Evolutionary conservation across 306 rosid genomes (phyloP), one percentile per base, ranked within the genome.

Genomic region (Acmispon strigosus): DNA sequence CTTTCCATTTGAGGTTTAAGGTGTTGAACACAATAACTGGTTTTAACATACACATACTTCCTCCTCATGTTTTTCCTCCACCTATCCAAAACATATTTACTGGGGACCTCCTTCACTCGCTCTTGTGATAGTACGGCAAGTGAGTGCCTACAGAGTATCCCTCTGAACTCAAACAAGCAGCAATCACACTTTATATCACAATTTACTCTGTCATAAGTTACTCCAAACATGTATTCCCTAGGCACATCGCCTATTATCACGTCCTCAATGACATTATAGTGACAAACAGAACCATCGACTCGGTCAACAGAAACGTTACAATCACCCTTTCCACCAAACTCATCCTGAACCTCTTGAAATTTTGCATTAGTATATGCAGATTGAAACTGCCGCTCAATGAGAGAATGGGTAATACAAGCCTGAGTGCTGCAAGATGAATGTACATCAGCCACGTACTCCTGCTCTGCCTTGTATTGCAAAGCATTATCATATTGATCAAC

Each of bases 111-210:
- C 52, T 78, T 78, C 62, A 78, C 74, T 72, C 78, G 66, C 41
- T 78, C 82, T 49, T 56, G 78, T 5, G 77, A 72, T 2, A 71
- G 77, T 71, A 78, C 9, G 11, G 77, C 82, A 55, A 78, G 82
- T 2, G 77, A 70, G 62, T 78, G 82, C 74, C 82, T 63, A 72
- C 82, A 78, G 22, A 78, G 73, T 63, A 78, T 64, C 41, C 82
- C 82, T 71, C 6, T 78, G 57, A 78, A 78, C 62, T 63, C 82
- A 72, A 78, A 78, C 74, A 72, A 36, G 41, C 20, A 16, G 53
- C 82, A 78, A n/a, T 4, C 14, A 60, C 82, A 78, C 44, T 71
- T 78, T 7, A 78, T 48, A 55, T 64, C 74, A 37, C 42, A 48
- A 45, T 37, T 51, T 36, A 37, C 41, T 67, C 82, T 47, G 74